phyloP scores from a whole-genome alignment of 2,329 filamentous ascomycete genomes.

The Aureobasidium sp. region DNA sequence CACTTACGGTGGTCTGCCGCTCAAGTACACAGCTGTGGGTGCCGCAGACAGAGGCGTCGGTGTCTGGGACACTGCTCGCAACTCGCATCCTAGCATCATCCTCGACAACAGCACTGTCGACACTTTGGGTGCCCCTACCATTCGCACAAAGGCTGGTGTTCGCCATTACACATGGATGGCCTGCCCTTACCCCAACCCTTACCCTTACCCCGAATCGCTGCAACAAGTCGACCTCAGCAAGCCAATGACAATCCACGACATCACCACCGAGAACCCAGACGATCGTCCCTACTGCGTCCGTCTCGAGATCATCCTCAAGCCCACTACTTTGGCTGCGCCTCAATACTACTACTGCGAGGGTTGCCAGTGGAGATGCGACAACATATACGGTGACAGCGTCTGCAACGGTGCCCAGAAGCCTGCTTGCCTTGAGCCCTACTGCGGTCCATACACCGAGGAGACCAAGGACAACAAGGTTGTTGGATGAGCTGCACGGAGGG shows the following conservation, averaged over 20 bases:
- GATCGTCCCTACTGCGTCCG: neutral
- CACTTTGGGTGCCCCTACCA: neutral
- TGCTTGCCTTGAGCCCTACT: neutral
- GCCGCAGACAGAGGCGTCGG: neutral
- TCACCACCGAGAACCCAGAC: neutral
- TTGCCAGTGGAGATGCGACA: neutral
- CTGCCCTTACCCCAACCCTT: neutral
- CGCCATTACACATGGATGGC: neutral
- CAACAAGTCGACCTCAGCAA: neutral
- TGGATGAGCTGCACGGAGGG: neutral
- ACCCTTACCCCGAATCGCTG: neutral
- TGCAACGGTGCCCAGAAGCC: neutral
- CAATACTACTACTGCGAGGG: constrained; percentile 4
- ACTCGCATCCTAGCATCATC: neutral
- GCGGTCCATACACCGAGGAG: neutral
- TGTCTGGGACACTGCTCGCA: neutral
- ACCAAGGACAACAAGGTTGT: neutral
- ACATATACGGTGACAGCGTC: neutral
- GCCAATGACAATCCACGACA: neutral
- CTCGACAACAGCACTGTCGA: neutral
- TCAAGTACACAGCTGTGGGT: neutral
- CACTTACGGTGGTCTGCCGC: neutral
- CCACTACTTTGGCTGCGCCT: neutral
- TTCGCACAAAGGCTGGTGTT: neutral
- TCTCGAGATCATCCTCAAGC: neutral